phyloP scores from a whole-genome alignment of 768 basidiomycete genomes.

The Tricholomella constricta region DNA sequence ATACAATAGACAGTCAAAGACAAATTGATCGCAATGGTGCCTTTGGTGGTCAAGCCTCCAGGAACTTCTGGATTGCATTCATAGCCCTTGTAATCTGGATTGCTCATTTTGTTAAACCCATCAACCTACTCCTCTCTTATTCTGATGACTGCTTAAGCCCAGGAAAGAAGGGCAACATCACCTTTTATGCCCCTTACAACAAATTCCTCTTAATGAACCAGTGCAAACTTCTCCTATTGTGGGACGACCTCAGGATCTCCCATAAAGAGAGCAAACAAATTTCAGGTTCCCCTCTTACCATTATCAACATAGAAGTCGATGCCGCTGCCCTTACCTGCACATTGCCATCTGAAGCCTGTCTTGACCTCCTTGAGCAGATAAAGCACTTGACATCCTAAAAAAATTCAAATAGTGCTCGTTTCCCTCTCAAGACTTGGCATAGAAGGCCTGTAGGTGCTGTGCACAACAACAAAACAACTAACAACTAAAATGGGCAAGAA shows the following conservation, averaged over 20 bases:
- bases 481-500: no score
- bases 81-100: conserved; percentile 37
- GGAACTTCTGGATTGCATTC: conserved; percentile 27
- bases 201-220: not conserved
- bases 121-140: conserved; percentile 27
- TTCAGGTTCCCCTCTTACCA: conserved; percentile 27
- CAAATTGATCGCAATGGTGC: conserved; percentile 33
- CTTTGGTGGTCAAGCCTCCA: conserved; percentile 33
- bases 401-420: not conserved
- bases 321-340: conserved; percentile 30
- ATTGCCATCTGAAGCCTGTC: conserved; percentile 1
- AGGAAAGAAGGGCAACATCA: conserved; percentile 19
- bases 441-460: no score
- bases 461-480: no score
- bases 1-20: conserved; percentile 25
- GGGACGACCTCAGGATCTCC: conserved; percentile 41
- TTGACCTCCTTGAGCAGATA: conserved; percentile 14
- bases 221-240: conserved; percentile 21
- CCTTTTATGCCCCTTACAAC: conserved; percentile 30
- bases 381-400: conserved; percentile 3
- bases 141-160: conserved; percentile 32
- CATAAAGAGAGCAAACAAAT: conserved; percentile 43
- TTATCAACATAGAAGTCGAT: conserved; percentile 44
- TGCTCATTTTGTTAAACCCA: conserved; percentile 17
- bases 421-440: conserved; percentile 4